Percentiles rank a stretch among this genome's conserved stretches.
phyloP scores from a whole-genome alignment of 345 rosid species.

The Arabis alpina region DNA sequence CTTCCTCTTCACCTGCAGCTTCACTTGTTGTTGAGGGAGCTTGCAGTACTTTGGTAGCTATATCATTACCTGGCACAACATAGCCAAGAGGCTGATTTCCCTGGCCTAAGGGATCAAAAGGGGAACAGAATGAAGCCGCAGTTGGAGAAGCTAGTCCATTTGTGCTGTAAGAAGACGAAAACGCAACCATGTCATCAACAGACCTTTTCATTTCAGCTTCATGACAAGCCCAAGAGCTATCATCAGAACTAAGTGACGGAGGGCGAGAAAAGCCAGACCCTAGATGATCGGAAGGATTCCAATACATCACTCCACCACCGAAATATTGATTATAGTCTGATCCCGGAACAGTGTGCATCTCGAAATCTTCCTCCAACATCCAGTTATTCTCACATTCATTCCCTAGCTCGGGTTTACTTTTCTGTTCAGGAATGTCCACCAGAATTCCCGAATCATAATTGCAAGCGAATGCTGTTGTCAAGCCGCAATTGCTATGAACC shows the following conservation, averaged over 20 bases:
- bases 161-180: slow-evolving; percentile 89
- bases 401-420: slow-evolving; percentile 53
- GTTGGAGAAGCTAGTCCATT: slow-evolving; percentile 96
- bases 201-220: slow-evolving; percentile 96
- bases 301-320: slow-evolving; percentile 99
- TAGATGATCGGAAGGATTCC: slow-evolving; percentile 90
- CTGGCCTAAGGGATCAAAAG: slow-evolving; percentile 79
- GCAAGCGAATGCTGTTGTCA: slow-evolving; percentile 67
- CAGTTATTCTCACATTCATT: slow-evolving; percentile 86
- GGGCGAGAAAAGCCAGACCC: slow-evolving; percentile 92
- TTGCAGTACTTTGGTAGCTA: slow-evolving; percentile 67
- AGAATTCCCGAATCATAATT: slow-evolving; percentile 76
- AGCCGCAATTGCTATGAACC: slow-evolving; percentile 75
- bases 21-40: slow-evolving; percentile 62
- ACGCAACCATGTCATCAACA: slow-evolving; percentile 98
- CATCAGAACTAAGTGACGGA: slow-evolving; percentile 98
- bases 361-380: slow-evolving; percentile 92
- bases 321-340: slow-evolving; percentile 90
- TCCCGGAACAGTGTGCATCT: slow-evolving; percentile 81
- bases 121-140: slow-evolving; percentile 85
- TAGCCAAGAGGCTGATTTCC: slow-evolving; percentile 86
- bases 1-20: slow-evolving; percentile 65
- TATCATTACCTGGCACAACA: slow-evolving; percentile 85
- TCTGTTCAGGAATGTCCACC: slow-evolving; percentile 67
- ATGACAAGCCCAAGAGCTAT: slow-evolving; percentile 96